These are phyloP conservation scores for Grosmannia serpens DNA, from an alignment of 2,329 filamentous ascomycete genomes.

Conservation along the genomic window DNA sequence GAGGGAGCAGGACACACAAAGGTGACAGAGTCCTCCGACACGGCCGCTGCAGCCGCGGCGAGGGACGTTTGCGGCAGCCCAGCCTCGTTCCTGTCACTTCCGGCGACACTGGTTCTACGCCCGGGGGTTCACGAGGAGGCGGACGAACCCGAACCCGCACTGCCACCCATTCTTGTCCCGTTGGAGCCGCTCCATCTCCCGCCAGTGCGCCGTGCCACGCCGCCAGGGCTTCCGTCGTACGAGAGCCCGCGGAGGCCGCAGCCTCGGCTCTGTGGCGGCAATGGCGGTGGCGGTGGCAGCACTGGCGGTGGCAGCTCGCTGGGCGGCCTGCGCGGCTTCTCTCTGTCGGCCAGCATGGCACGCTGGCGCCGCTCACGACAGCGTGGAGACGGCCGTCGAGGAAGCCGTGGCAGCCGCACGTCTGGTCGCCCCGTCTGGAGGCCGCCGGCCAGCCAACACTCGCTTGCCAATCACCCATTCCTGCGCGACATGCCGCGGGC, in stretches of 20 bases:
- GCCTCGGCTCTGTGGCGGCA: not conserved
- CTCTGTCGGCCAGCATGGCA: not conserved
- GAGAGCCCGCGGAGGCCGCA: constrained; percentile 6
- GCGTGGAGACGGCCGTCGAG: not conserved
- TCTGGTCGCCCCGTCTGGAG: constrained; percentile 6
- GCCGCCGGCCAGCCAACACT: constrained; percentile 12
- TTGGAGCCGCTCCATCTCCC: constrained; percentile 4
- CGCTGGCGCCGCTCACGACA: not conserved
- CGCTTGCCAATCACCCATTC: constrained; percentile 8
- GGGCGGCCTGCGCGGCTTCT: not conserved
- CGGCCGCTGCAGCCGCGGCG: not conserved
- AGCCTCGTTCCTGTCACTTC: not conserved
- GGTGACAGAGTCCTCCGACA: not conserved
- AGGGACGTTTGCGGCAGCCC: not conserved
- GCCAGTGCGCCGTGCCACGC: constrained; percentile 9
- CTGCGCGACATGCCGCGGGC: not conserved
- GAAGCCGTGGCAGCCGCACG: not conserved
- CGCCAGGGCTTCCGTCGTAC: constrained; percentile 11
- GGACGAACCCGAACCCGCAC: not conserved
- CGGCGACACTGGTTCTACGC: not conserved
- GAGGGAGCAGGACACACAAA: not conserved
- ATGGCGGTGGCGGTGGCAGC: not conserved
- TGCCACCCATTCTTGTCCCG: constrained; percentile 2
- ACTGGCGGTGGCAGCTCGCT: not conserved
- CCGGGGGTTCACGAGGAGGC: not conserved